Conservation (phyloP, 768 basidiomycete genomes). For the Rickenella mellea region DNA sequence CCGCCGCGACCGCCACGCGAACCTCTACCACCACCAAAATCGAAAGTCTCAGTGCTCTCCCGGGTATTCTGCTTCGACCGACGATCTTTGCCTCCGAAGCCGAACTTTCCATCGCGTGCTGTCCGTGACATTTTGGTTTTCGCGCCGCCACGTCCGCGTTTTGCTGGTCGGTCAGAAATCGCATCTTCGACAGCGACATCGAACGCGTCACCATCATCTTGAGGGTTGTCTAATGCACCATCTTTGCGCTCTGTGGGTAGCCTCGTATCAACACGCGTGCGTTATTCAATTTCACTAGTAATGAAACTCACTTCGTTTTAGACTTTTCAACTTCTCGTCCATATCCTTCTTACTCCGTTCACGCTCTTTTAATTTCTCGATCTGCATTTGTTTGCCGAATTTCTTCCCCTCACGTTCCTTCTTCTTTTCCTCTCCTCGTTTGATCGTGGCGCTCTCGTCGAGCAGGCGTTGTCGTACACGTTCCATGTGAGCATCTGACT, state of each 20-base stretch:
- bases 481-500: constrained; percentile 96
- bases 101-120: constrained; percentile 71
- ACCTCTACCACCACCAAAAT: constrained; percentile 25
- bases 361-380: constrained; percentile 88
- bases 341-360: constrained; percentile 87
- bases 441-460: constrained; percentile 81
- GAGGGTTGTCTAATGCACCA: constrained; percentile 57
- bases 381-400: constrained; percentile 95
- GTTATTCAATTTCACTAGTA: not conserved
- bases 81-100: constrained; percentile 62
- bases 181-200: constrained; percentile 90
- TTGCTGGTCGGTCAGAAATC: constrained; percentile 63
- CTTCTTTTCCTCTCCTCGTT: constrained; percentile 85
- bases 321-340: constrained; percentile 73
- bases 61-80: constrained; percentile 75
- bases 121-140: constrained; percentile 40
- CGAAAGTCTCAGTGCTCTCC: constrained; percentile 73
- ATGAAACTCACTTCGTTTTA: constrained; percentile 74
- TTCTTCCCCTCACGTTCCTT: constrained; percentile 94
- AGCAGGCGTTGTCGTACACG: constrained; percentile 83
- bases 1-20: constrained; percentile 24
- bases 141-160: constrained; percentile 29
- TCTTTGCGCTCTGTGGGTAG: constrained; percentile 67
- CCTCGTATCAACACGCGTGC: not conserved
- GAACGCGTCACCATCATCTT: constrained; percentile 59